These are phyloP conservation scores for Tuber borchii DNA, from an alignment of 495 filamentous ascomycete genomes.

Conservation along the genomic window DNA sequence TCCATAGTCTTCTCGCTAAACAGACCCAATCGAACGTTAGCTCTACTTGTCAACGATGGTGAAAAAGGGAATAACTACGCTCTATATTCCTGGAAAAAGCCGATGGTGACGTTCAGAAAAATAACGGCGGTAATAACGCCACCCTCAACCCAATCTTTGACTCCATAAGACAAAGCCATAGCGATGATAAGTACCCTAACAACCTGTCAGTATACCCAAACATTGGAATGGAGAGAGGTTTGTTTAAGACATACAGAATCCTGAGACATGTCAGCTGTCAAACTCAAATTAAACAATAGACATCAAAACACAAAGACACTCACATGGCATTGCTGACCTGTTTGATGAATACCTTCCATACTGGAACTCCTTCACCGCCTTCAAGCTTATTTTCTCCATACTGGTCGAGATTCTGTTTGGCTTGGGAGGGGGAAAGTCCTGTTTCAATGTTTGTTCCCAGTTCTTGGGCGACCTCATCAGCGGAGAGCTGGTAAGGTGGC, in stretches of 20 bases:
- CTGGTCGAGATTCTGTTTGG: slow-evolving; percentile 47
- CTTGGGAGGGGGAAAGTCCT: slow-evolving; percentile 52
- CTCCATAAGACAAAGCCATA: slow-evolving; percentile 75
- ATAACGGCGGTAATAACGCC: slow-evolving; percentile 78
- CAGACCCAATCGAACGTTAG: slow-evolving; percentile 5
- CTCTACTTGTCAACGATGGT: background rate
- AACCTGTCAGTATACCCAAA: slow-evolving; percentile 16
- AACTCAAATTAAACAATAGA: slow-evolving; percentile 30
- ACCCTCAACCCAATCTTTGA: slow-evolving; percentile 74
- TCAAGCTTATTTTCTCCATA: slow-evolving; percentile 60
- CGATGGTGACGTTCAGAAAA: slow-evolving; percentile 67
- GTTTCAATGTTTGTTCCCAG: slow-evolving; percentile 54
- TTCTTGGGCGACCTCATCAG: slow-evolving; percentile 49
- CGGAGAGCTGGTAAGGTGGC: slow-evolving; percentile 39
- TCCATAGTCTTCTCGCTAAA: slow-evolving; percentile 71
- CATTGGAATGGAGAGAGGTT: background rate
- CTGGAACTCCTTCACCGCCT: slow-evolving; percentile 54
- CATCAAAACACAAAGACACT: slow-evolving; percentile 30
- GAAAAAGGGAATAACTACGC: slow-evolving; percentile 45
- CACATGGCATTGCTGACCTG: slow-evolving; percentile 63
- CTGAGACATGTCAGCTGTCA: slow-evolving; percentile 27
- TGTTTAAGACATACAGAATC: slow-evolving; percentile 31
- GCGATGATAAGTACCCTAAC: slow-evolving; percentile 67
- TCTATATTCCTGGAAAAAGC: slow-evolving; percentile 75
- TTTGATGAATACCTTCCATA: slow-evolving; percentile 61